phyloP scores from a whole-genome alignment of 371 early-diverging fungal genomes.

The Haplosporangium sp. region DNA sequence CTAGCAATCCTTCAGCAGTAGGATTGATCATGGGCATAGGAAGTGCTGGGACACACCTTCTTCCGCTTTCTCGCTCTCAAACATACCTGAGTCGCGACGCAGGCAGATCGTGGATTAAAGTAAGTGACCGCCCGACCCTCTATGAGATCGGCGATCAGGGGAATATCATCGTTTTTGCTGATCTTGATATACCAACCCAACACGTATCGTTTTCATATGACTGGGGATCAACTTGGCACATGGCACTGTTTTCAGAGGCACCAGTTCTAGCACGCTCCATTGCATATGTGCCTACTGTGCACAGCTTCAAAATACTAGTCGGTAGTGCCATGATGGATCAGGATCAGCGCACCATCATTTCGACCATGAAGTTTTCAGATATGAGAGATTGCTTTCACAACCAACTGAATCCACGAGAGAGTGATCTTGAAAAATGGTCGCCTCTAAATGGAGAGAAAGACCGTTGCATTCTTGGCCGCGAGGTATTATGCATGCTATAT shows the following conservation, averaged over 20 bases:
- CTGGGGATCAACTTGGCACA: conserved; percentile 66
- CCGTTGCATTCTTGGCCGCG: conserved; percentile 65
- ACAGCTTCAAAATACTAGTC: conserved; percentile 67
- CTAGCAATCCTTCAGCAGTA: conserved; percentile 78
- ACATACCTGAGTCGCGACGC: conserved; percentile 88
- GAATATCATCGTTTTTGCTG: conserved; percentile 72
- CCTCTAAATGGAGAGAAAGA: conserved; percentile 57
- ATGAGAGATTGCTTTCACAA: conserved; percentile 49
- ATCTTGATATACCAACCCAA: conserved; percentile 79
- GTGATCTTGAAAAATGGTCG: conserved; percentile 84
- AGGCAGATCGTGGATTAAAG: conserved; percentile 81
- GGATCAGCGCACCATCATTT: conserved; percentile 20
- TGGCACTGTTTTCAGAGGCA: conserved; percentile 57
- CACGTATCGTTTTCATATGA: conserved; percentile 64
- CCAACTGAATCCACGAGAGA: conserved; percentile 62
- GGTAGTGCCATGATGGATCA: conserved; percentile 52
- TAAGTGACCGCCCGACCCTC: conserved; percentile 65
- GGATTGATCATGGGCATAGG: conserved; percentile 94
- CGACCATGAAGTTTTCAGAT: conserved; percentile 39
- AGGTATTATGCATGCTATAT: conserved; percentile 49
- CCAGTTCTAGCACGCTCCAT: conserved; percentile 62
- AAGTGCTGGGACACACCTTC: conserved; percentile 79
- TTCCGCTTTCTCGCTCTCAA: conserved; percentile 69
- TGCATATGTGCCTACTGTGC: conserved; percentile 68
- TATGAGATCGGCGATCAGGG: conserved; percentile 91